A percentile compares a stretch with the other conserved stretches of the same genome.
These are phyloP conservation scores for Cercospora citrullina DNA, from an alignment of 2,329 filamentous ascomycete genomes.

Conservation along the genomic window DNA sequence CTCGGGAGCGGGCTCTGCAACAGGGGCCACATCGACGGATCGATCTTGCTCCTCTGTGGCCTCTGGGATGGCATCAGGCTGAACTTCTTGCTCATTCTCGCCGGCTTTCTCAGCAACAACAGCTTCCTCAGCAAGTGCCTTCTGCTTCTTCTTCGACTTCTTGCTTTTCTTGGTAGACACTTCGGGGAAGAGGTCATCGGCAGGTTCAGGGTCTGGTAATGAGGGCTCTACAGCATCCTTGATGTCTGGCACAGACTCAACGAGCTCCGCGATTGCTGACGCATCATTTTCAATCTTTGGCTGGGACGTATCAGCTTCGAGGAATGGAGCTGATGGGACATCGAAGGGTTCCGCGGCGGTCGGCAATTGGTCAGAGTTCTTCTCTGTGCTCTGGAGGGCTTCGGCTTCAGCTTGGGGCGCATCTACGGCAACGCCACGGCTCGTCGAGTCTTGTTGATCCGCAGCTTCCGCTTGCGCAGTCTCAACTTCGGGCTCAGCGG, in stretches of 20 bases:
- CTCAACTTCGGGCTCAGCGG: conserved; percentile 14
- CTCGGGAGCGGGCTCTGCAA: neutral
- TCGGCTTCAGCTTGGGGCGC: neutral
- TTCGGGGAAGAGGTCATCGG: conserved; percentile 20
- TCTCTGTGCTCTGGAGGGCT: neutral
- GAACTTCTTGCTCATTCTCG: neutral
- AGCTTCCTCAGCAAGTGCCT: conserved; percentile 16
- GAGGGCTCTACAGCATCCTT: neutral
- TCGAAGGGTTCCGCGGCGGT: neutral
- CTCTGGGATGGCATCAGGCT: neutral
- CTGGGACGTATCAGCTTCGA: neutral
- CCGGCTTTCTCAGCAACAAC: neutral
- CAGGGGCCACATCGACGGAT: neutral
- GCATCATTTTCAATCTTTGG: neutral
- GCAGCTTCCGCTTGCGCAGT: neutral
- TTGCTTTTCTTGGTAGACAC: conserved; percentile 35
- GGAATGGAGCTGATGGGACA: neutral
- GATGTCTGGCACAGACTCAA: neutral
- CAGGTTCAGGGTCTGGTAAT: neutral
- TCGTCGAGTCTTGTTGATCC: conserved; percentile 3
- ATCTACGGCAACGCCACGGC: neutral
- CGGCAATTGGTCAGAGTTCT: neutral
- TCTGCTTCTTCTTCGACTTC: conserved; percentile 23
- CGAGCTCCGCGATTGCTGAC: neutral
- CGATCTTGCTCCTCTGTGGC: neutral